Base-by-base conservation (phyloP, 192 early-diverging fungal genomes). In the Paraglomus occultum region DNA sequence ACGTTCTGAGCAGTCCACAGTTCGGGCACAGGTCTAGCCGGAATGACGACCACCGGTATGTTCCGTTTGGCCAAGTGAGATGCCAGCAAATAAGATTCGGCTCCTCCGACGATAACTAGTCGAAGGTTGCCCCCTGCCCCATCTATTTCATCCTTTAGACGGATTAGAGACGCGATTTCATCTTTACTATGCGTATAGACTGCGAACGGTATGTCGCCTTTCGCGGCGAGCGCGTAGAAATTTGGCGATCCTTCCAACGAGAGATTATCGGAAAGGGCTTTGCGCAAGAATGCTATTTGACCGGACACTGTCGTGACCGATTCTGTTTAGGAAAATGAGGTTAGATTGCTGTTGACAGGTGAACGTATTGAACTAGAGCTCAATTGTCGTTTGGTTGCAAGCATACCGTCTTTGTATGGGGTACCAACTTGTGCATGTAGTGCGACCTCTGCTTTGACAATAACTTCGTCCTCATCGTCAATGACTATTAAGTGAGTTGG, bases 111-210 rank as follows among this genome's bases (percentile, higher is more conserved):
- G 17, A 93, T 76, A 3, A 84, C 77, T 15, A 87, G n/a, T 47
- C 69, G 69, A 40, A 79, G 40, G 9, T 79, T 72, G 4, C 79
- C 82, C 11, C 77, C 76, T 6, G 71, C 46, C 46, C 46, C 10
- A 39, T 77, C 72, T 7, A 86, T 58, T 0, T 76, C 65, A 53
- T 78, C 51, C 76, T 91, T 89, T 10, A 91, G 67, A 6, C 69
- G 78, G n/a, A 92, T 78, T 5, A 92, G 8, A 10, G 83, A 79
- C n/a, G 84, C 77, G 50, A 92, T 92, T 72, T 91, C 84, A 49
- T 87, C 85, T 55, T 82, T 80, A 62, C 76, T 82, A n/a, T 85
- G 40, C 20, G 80, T 77, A 49, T 75, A 65, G 12, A 84, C 66
- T 1, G 81, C 76, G 10, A 84, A 45, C 4, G 85, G 83, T 10